A percentile compares a stretch with the other conserved stretches of the same genome.
phyloP scores from a whole-genome alignment of 306 rosid genomes.

The Castanopsis chinensis region DNA sequence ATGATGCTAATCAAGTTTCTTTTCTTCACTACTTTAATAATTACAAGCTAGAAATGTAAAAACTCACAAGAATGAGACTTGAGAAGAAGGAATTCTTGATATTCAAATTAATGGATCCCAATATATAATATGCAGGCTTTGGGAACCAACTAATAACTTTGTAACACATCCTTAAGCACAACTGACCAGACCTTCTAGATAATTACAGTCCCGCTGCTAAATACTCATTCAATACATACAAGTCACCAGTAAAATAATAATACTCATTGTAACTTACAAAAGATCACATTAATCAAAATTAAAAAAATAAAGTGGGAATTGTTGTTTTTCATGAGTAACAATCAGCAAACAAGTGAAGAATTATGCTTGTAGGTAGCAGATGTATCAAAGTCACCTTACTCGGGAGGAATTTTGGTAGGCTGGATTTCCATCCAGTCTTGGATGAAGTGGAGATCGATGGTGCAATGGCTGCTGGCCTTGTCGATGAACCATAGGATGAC shows the following conservation, averaged over 20 bases:
- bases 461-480: constrained; percentile 44
- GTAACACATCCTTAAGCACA: not conserved
- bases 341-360: not conserved
- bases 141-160: not conserved
- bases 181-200: not conserved
- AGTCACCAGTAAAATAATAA: not conserved
- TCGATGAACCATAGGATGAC: constrained; percentile 33
- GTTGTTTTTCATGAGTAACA: not conserved
- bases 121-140: not conserved
- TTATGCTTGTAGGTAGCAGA: not conserved
- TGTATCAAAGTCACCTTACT: not conserved
- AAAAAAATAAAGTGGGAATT: not conserved
- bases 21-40: not conserved
- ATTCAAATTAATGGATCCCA: not conserved
- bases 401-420: constrained; percentile 26
- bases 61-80: not conserved
- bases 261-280: not conserved
- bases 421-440: constrained; percentile 21
- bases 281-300: not conserved
- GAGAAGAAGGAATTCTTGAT: not conserved
- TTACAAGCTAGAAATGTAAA: not conserved
- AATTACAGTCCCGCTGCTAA: constrained; percentile 16
- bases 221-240: not conserved
- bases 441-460: constrained; percentile 62
- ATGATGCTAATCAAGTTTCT: not conserved